Conservation (phyloP, 805 yeast species). For the Brettanomyces nanus region DNA sequence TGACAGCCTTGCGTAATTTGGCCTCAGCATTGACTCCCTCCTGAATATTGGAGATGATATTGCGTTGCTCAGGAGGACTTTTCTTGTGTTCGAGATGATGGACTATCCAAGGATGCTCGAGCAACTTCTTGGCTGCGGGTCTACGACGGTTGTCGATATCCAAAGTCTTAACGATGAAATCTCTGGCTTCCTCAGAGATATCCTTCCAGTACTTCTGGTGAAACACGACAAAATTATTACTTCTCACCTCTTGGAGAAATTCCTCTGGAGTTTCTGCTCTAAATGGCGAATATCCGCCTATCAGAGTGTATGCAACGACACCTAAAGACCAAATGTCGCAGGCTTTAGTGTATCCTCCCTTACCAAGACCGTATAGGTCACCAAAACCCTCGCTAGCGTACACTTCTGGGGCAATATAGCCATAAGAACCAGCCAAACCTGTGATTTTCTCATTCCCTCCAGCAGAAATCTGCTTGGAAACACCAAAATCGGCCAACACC, state of each 20-base stretch:
- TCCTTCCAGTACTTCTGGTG: slow-evolving; percentile 82
- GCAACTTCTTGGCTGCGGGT: slow-evolving; percentile 57
- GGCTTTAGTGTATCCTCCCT: slow-evolving; percentile 81
- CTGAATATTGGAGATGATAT: slow-evolving; percentile 74
- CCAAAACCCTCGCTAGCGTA: slow-evolving; percentile 45
- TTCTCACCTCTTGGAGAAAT: slow-evolving; percentile 71
- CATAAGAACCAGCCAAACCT: slow-evolving; percentile 65
- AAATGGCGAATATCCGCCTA: slow-evolving; percentile 92
- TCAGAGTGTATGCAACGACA: slow-evolving; percentile 79
- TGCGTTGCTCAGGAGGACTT: slow-evolving; percentile 25
- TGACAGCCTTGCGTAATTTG: slow-evolving; percentile 80
- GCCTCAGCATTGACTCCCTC: slow-evolving; percentile 77
- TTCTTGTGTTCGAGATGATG: slow-evolving; percentile 25
- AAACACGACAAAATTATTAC: slow-evolving; percentile 70
- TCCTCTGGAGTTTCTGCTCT: slow-evolving; percentile 75
- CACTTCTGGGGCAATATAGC: slow-evolving; percentile 97
- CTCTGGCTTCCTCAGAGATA: slow-evolving; percentile 72
- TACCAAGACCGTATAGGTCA: slow-evolving; percentile 27
- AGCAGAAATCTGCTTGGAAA: slow-evolving; percentile 59
- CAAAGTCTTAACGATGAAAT: slow-evolving; percentile 65
- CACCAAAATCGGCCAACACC: slow-evolving; percentile 93
- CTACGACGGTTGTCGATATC: slow-evolving; percentile 60
- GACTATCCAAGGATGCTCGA: slow-evolving; percentile 72
- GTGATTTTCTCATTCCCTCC: slow-evolving; percentile 18
- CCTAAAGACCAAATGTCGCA: slow-evolving; percentile 97